Conservation (phyloP, 2,329 filamentous ascomycete species). For the Fusarium gaditjirri region DNA sequence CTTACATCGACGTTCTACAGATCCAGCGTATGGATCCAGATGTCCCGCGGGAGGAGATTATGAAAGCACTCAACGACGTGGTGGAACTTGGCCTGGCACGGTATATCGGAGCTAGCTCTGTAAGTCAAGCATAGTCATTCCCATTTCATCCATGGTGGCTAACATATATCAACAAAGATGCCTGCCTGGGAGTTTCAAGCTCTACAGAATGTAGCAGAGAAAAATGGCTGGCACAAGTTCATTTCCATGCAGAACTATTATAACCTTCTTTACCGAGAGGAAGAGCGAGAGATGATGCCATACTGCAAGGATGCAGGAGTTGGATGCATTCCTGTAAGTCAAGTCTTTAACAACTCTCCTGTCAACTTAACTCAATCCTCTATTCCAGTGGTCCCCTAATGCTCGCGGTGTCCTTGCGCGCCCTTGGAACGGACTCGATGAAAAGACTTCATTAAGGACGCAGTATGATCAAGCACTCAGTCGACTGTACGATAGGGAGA, state of each 20-base stretch:
- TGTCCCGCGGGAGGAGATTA: neutral
- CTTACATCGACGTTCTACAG: neutral
- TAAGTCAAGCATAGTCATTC: fast-evolving
- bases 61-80: neutral
- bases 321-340: neutral
- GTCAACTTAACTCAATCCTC: too few relatives aligned
- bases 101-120: neutral
- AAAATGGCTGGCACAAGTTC: conserved; percentile 66
- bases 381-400: neutral
- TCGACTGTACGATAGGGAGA: neutral
- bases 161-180: conserved; percentile 37
- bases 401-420: neutral
- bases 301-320: conserved; percentile 37
- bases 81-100: neutral
- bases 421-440: neutral
- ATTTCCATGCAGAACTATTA: conserved; percentile 68
- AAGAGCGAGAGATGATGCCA: conserved; percentile 59
- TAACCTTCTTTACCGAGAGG: conserved; percentile 67
- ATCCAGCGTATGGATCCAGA: neutral
- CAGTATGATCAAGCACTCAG: neutral
- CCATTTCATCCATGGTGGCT: conserved; percentile 47
- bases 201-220: conserved; percentile 63
- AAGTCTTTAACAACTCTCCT: too few relatives aligned
- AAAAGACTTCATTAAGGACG: neutral
- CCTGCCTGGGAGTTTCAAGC: conserved; percentile 42